These are phyloP conservation scores for Entonaema liquescens DNA, from an alignment of 495 filamentous ascomycete genomes.

Conservation along the genomic window DNA sequence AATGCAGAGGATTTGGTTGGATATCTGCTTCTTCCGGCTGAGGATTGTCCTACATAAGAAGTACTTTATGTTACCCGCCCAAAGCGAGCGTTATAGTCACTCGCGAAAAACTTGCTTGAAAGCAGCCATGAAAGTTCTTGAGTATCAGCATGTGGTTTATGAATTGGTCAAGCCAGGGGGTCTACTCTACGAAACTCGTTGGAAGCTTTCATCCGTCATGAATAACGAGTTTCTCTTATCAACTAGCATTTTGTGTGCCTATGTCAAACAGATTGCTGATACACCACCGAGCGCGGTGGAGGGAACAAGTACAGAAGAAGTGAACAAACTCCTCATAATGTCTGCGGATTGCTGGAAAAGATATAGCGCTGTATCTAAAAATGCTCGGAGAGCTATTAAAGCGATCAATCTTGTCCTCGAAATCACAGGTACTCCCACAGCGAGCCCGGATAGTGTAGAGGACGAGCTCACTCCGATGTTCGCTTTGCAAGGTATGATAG, in stretches of 20 bases:
- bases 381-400: conserved; percentile 34
- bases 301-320: conserved; percentile 12
- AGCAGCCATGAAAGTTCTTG: conserved; percentile 47
- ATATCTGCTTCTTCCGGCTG: conserved; percentile 42
- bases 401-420: conserved; percentile 32
- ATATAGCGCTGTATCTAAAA: conserved; percentile 27
- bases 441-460: conserved; percentile 11
- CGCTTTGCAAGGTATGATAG: conserved; percentile 38
- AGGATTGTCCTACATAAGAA: conserved; percentile 47
- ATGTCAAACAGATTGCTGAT: conserved; percentile 37
- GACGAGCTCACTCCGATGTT: conserved; percentile 23
- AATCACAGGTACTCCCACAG: conserved; percentile 7
- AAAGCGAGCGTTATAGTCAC: conserved; percentile 39
- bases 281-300: conserved; percentile 17
- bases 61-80: conserved; percentile 40
- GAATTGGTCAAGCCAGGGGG: conserved; percentile 47
- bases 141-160: conserved; percentile 48
- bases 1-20: conserved; percentile 47
- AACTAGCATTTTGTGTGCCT: conserved; percentile 51
- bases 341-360: conserved; percentile 35
- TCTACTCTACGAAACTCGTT: conserved; percentile 45
- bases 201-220: conserved; percentile 47
- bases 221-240: conserved; percentile 51
- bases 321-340: conserved; percentile 27
- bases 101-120: conserved; percentile 44